Evolutionary conservation across 495 filamentous ascomycete genomes (phyloP).

Genomic region (Penicilliopsis zonata): DNA sequence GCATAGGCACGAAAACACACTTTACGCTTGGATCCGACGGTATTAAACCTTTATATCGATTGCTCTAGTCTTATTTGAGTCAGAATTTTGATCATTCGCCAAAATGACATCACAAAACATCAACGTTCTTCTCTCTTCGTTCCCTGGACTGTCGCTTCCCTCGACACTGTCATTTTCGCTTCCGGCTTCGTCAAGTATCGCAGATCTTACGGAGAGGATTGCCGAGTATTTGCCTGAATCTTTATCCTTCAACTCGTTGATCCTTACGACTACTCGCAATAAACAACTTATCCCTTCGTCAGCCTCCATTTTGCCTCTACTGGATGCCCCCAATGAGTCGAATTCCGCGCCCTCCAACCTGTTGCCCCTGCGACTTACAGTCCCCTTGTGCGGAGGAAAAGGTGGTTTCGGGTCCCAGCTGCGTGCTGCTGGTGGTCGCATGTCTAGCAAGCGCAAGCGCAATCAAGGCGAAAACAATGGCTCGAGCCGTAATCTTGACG

Average conservation of each 20-base stretch:
- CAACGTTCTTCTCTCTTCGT: slow-evolving; percentile 74
- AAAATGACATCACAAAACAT: slow-evolving; percentile 38
- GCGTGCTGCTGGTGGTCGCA: slow-evolving; percentile 90
- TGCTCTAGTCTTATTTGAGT: too few relatives aligned
- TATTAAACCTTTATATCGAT: too few relatives aligned
- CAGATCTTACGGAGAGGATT: slow-evolving; percentile 52
- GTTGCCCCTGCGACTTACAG: slow-evolving; percentile 67
- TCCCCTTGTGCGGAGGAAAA: slow-evolving; percentile 76
- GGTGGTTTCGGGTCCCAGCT: slow-evolving; percentile 97
- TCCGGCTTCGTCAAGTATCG: slow-evolving; percentile 48
- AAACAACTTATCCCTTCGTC: slow-evolving; percentile 43
- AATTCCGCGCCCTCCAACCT: slow-evolving; percentile 48
- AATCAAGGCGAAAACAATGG: slow-evolving; percentile 73
- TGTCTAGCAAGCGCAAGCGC: slow-evolving; percentile 87
- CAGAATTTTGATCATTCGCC: too few relatives aligned
- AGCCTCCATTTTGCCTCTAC: slow-evolving; percentile 15
- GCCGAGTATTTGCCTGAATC: slow-evolving; percentile 49
- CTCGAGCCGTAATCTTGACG: slow-evolving; percentile 87
- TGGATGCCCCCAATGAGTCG: slow-evolving; percentile 13
- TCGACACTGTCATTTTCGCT: slow-evolving; percentile 63
- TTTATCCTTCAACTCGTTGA: slow-evolving; percentile 36
- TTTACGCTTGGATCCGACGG: too few relatives aligned
- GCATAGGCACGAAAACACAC: too few relatives aligned
- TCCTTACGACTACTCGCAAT: slow-evolving; percentile 75
- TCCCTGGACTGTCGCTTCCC: slow-evolving; percentile 70